Evolutionary conservation across 2,329 filamentous ascomycete genomes (phyloP).

Genomic region (Phialophora expanda): DNA sequence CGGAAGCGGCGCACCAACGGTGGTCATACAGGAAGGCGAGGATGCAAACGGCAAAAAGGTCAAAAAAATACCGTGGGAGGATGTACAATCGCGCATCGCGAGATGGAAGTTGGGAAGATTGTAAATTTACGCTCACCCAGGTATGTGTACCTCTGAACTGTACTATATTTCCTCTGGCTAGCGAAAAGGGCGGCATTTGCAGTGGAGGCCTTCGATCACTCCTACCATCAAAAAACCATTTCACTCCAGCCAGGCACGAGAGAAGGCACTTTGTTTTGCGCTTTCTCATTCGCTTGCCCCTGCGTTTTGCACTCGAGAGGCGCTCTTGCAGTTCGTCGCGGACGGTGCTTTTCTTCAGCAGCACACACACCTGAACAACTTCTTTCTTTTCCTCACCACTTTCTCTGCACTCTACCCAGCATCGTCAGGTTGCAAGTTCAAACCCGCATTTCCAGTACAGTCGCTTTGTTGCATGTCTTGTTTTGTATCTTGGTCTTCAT

Average conservation of each 20-base stretch:
- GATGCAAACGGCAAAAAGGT: constrained; percentile 67
- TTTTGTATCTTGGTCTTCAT: background rate
- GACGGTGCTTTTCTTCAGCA: background rate
- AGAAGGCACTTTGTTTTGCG: background rate
- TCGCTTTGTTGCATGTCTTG: background rate
- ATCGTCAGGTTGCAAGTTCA: background rate
- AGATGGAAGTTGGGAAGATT: constrained; percentile 78
- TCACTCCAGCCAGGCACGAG: background rate
- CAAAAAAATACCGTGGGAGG: constrained; percentile 77
- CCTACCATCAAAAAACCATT: background rate
- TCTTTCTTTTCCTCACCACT: background rate
- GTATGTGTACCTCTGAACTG: constrained; percentile 24
- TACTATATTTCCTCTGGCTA: constrained; percentile 6
- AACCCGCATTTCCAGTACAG: background rate
- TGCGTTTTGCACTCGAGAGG: background rate
- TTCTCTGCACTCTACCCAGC: background rate
- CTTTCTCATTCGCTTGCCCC: background rate
- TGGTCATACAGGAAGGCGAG: constrained; percentile 91
- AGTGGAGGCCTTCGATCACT: background rate
- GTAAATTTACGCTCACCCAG: constrained; percentile 44
- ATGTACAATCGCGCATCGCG: constrained; percentile 85
- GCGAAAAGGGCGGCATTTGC: background rate
- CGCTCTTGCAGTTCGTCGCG: constrained; percentile 3
- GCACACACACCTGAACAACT: background rate
- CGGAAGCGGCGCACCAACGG: constrained; percentile 87